phyloP scores from a whole-genome alignment of 2,329 filamentous ascomycete genomes.

The Tolypocladium album region DNA sequence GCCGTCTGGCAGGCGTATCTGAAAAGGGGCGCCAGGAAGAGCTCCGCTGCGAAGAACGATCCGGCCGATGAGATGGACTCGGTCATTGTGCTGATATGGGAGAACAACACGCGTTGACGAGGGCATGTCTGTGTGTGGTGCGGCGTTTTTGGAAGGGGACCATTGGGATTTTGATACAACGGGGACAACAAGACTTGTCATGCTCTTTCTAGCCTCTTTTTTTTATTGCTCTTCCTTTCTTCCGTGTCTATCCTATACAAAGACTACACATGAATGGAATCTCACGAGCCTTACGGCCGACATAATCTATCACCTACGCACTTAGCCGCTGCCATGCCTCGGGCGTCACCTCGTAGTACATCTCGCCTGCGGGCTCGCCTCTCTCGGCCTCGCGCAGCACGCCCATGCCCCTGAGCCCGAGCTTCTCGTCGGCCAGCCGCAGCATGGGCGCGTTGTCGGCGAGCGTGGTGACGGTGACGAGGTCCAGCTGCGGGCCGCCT shows the following conservation, averaged over 20 bases:
- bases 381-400: constrained; percentile 5
- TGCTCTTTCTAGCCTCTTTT: not conserved
- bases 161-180: not conserved
- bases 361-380: constrained; percentile 8
- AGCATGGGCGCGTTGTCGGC: constrained; percentile 14
- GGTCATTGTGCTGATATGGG: constrained; percentile 30
- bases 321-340: constrained; percentile 6
- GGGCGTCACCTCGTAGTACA: constrained; percentile 13
- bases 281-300: not conserved
- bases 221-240: not conserved
- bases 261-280: not conserved
- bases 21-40: constrained; percentile 15
- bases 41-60: constrained; percentile 9
- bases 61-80: constrained; percentile 22
- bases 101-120: constrained; percentile 8
- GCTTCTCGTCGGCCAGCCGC: constrained; percentile 9
- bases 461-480: constrained; percentile 14
- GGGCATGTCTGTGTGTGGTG: not conserved
- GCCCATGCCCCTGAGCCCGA: constrained; percentile 11
- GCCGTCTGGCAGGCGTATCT: constrained; percentile 37
- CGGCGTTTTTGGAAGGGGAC: not conserved
- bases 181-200: not conserved
- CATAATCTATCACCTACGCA: not conserved
- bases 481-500: constrained; percentile 16
- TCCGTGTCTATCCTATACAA: not conserved